Evolutionary conservation across 129 eudicot species (phyloP).

Genomic region (Daucus carota): DH1_v3.0 NC_030382.2:30907501-30908000

Average conservation of each 20-base stretch:
- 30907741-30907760: not conserved
- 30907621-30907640: not conserved
- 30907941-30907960: not conserved
- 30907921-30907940: not conserved
- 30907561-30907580: not conserved
- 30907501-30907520: not conserved
- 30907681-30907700: not conserved
- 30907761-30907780: not conserved
- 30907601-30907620: not conserved
- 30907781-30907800: not conserved
- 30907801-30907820: slow-evolving; percentile 1
- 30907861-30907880: slow-evolving; percentile 38
- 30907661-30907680: not conserved
- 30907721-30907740: not conserved
- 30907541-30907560: not conserved
- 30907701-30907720: not conserved
- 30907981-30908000: slow-evolving; percentile 87
- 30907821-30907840: slow-evolving; percentile 98
- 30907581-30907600: not conserved
- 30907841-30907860: slow-evolving; percentile 80
- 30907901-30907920: not conserved
- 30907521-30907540: not conserved
- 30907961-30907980: not conserved
- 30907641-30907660: not conserved
- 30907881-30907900: not conserved